Percentiles rank a stretch among this genome's conserved stretches.
These are phyloP conservation scores for Leccinum pachyderme DNA, from an alignment of 1,284 basidiomycete species.

Conservation along the genomic window DNA sequence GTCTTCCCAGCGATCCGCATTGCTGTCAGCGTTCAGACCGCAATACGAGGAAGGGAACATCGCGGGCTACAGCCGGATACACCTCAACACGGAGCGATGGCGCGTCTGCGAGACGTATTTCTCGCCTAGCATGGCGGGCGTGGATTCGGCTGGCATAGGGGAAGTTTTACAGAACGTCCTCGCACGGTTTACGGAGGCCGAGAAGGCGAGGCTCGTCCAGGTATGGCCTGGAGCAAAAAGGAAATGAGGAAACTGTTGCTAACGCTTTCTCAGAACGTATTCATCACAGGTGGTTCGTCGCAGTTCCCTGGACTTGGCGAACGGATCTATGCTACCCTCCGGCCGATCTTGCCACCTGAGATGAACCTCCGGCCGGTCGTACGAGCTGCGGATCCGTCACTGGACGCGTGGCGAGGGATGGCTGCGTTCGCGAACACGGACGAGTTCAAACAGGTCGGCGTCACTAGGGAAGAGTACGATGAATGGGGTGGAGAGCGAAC, in stretches of 20 bases:
- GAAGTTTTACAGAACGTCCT: slow-evolving; percentile 89
- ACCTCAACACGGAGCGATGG: slow-evolving; percentile 92
- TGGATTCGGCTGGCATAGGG: slow-evolving; percentile 91
- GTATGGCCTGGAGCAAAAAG: slow-evolving; percentile 28
- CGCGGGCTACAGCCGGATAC: slow-evolving; percentile 74
- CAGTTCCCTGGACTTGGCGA: slow-evolving; percentile 69
- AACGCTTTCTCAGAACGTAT: slow-evolving; percentile 69
- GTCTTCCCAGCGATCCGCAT: slow-evolving; percentile 73
- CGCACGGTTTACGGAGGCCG: slow-evolving; percentile 70
- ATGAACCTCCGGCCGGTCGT: slow-evolving; percentile 62
- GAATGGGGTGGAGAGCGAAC: slow-evolving; percentile 87
- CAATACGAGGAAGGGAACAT: slow-evolving; percentile 69
- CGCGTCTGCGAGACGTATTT: slow-evolving; percentile 94
- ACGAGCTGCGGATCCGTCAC: slow-evolving; percentile 60
- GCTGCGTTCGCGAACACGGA: slow-evolving; percentile 71
- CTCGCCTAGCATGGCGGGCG: slow-evolving; percentile 89
- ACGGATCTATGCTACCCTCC: slow-evolving; percentile 69
- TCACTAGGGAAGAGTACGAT: slow-evolving; percentile 83
- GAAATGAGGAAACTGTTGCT: background rate
- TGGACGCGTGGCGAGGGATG: slow-evolving; percentile 95
- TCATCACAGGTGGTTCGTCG: slow-evolving; percentile 84
- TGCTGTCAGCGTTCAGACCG: slow-evolving; percentile 83
- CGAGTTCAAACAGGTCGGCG: slow-evolving; percentile 54
- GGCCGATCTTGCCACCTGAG: slow-evolving; percentile 80
- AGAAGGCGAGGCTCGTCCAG: slow-evolving; percentile 62